These are phyloP conservation scores for Trichosporon sp. DNA, from an alignment of 1,284 basidiomycete species.

Conservation along the genomic window DNA sequence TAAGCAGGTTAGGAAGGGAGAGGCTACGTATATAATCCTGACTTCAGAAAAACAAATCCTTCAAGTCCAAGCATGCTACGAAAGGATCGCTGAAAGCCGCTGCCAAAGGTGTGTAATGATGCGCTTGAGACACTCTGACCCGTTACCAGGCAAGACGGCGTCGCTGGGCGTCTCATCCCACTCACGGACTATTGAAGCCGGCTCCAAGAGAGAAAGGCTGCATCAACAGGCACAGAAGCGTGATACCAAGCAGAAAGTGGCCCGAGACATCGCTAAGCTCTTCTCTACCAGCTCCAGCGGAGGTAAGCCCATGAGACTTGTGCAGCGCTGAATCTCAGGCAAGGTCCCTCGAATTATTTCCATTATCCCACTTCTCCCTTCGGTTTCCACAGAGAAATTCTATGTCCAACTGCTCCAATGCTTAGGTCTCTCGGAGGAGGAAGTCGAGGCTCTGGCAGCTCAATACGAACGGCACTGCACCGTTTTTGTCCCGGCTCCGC, in stretches of 20 bases:
- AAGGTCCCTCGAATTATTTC: slow-evolving; percentile 49
- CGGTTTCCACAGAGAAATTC: slow-evolving; percentile 59
- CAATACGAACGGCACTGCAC: slow-evolving; percentile 46
- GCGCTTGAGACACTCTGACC: not conserved
- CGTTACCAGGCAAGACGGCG: slow-evolving; percentile 59
- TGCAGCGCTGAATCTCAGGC: slow-evolving; percentile 20
- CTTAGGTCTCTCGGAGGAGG: slow-evolving; percentile 57
- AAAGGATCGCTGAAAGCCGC: slow-evolving; percentile 71
- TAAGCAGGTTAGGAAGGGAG: too few relatives aligned
- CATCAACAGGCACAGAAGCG: slow-evolving; percentile 43
- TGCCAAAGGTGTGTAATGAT: slow-evolving; percentile 61
- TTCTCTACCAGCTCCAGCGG: slow-evolving; percentile 48
- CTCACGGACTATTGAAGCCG: slow-evolving; percentile 23
- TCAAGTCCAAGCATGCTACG: slow-evolving; percentile 81
- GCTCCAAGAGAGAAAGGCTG: slow-evolving; percentile 39
- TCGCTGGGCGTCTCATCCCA: slow-evolving; percentile 13
- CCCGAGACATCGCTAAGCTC: slow-evolving; percentile 52
- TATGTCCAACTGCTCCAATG: slow-evolving; percentile 66
- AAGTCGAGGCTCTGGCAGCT: slow-evolving; percentile 29
- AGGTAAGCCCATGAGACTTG: slow-evolving; percentile 16
- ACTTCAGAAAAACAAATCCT: slow-evolving; percentile 72
- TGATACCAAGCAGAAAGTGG: slow-evolving; percentile 61
- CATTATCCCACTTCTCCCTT: slow-evolving; percentile 44
- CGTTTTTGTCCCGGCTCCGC: slow-evolving; percentile 69
- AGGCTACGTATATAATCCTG: not conserved